Base-by-base conservation (phyloP, 495 filamentous ascomycete species). In the Aeminium ludgeri region DNA sequence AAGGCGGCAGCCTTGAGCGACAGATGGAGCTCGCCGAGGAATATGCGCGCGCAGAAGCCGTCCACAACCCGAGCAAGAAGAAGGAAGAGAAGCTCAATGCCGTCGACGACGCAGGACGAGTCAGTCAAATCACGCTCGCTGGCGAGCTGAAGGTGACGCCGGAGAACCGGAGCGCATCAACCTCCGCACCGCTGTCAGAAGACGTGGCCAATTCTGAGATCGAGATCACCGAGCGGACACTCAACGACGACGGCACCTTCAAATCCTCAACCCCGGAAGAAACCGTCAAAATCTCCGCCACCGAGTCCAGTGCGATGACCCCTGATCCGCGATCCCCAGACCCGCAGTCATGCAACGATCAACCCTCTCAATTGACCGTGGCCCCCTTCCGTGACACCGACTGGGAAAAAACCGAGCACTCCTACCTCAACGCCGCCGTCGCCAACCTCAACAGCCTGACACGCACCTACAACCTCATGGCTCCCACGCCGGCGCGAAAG, bases 401-500 rank as follows among this genome's bases (percentile, higher is more conserved):
- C 8, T 85, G 80, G 74, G 65, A 86, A 45, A 54, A 65, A 1
- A 72, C 74, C 20, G 86, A 97, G 54, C 59, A 63, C 11, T 65
- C 79, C 4, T 97, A 87, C 62, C 78, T 80, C 56, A 70, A 72
- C 38, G 74, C 93, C 5, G 70, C 82, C 27, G 74, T 97, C 53
- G 68, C 70, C 37, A 71, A 80, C 36, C 69, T 97, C 40, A 97
- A 96, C 58, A 55, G 55, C 20, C 67, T 87, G 13, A 78, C 86
- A 11, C 74, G 89, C 15, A 80, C 82, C 6, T 97, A 97, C 64
- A 97, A 97, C 46, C 73, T 97, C 0, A 82, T 89, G 72, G 89
- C 89, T 0, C 89, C 89, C 0, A 74, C 80, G 23, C 70, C 92
- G 0, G 87, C 86, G 10, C 89, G 87, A 57, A 96, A 96, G 60